Conservation (phyloP, 305 asterid species). For the Fraxinus ornus region DNA sequence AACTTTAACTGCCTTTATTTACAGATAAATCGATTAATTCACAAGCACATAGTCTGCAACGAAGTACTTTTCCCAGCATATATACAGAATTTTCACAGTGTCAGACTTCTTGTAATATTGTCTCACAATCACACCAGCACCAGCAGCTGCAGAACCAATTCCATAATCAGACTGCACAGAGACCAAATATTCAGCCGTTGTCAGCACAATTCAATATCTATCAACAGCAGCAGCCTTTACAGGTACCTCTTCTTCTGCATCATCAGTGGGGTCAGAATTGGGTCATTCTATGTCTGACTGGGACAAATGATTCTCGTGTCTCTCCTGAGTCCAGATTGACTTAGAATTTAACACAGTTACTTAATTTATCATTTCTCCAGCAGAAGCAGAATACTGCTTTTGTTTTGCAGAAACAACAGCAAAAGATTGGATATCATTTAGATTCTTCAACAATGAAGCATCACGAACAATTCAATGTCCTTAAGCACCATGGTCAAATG, state of each 20-base stretch:
- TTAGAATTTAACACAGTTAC: background rate
- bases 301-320: background rate
- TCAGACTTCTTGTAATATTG: conserved; percentile 13
- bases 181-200: conserved; percentile 25
- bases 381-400: background rate
- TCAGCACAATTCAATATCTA: conserved; percentile 25
- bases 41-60: background rate
- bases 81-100: conserved; percentile 4
- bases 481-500: conserved; percentile 26
- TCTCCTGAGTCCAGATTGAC: background rate
- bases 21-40: conserved; percentile 16
- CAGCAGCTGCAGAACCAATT: conserved; percentile 21
- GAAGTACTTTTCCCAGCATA: background rate
- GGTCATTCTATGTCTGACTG: background rate
- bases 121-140: conserved; percentile 16
- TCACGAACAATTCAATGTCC: conserved; percentile 25
- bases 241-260: conserved; percentile 20
- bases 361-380: background rate
- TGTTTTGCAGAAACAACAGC: conserved; percentile 20
- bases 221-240: conserved; percentile 22
- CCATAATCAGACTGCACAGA: conserved; percentile 8
- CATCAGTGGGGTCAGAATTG: background rate
- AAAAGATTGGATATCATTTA: conserved; percentile 17
- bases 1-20: background rate
- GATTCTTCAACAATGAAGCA: conserved; percentile 18